Conservation (phyloP, 768 basidiomycete species). For the Hypsizygus marmoreus region DNA sequence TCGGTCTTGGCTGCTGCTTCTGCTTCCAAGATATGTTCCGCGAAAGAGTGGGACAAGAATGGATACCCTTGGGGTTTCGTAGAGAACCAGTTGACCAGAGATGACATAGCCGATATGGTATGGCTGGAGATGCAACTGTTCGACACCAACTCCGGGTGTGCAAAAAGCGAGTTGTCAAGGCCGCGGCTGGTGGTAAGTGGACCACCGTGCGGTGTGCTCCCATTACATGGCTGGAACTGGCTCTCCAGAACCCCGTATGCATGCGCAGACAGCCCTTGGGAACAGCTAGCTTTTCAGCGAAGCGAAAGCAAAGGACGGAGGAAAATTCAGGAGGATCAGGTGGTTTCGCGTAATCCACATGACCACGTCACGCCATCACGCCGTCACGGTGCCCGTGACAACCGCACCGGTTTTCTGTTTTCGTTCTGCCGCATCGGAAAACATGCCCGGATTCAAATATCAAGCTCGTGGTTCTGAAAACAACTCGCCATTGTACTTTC, state of each 20-base stretch:
- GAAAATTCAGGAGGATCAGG: slow-evolving; percentile 11
- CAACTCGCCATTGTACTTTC: slow-evolving; percentile 19
- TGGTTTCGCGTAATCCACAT: slow-evolving; percentile 18
- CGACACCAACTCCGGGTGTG: slow-evolving; percentile 5
- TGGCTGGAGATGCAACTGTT: neutral
- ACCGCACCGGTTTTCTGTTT: neutral
- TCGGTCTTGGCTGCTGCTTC: slow-evolving; percentile 29
- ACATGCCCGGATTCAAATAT: slow-evolving; percentile 16
- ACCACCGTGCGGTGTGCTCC: slow-evolving; percentile 22
- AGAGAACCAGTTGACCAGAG: slow-evolving; percentile 3
- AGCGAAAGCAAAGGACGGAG: slow-evolving; percentile 1
- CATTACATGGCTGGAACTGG: slow-evolving; percentile 41
- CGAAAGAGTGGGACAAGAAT: slow-evolving; percentile 1
- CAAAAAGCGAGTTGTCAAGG: neutral
- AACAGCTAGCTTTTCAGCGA: slow-evolving; percentile 16
- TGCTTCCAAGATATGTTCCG: slow-evolving; percentile 36
- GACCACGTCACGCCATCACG: slow-evolving; percentile 16
- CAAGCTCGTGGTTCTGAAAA: neutral
- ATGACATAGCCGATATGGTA: neutral
- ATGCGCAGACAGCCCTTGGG: slow-evolving; percentile 38
- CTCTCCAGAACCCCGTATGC: slow-evolving; percentile 39
- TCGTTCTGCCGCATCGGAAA: slow-evolving; percentile 17
- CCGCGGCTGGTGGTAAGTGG: neutral
- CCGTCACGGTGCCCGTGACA: slow-evolving; percentile 14
- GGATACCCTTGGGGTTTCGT: slow-evolving; percentile 6